Percentiles rank a stretch among this genome's conserved stretches.
These are phyloP conservation scores for Cenchrus fungigraminus DNA, from an alignment of 176 grass and related monocot genomes.

Conservation along the genomic window DNA sequence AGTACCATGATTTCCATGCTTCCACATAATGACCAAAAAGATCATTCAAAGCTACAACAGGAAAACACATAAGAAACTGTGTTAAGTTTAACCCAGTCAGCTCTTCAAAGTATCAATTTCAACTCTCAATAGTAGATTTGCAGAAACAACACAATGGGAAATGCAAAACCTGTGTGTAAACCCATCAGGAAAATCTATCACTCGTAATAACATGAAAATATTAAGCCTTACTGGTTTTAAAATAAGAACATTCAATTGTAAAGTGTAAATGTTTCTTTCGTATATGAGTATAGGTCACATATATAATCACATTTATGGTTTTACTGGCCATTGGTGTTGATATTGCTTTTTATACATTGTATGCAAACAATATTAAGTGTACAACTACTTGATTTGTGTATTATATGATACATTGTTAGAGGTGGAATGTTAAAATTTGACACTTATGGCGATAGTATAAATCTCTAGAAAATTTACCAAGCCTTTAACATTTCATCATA, in stretches of 20 bases:
- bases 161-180: not conserved
- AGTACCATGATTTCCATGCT: conserved; percentile 92
- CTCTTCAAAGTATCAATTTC: not conserved
- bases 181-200: not conserved
- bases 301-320: not conserved
- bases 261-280: not conserved
- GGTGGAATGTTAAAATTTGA: conserved; percentile 7
- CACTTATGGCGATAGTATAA: not conserved
- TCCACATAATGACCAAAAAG: conserved; percentile 90
- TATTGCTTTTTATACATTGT: conserved; percentile 5
- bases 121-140: not conserved
- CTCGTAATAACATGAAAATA: conserved; percentile 12
- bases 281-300: not conserved
- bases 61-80: conserved; percentile 19
- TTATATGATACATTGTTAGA: not conserved
- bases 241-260: not conserved
- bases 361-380: not conserved
- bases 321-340: not conserved
- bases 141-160: not conserved
- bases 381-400: not conserved
- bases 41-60: conserved; percentile 72
- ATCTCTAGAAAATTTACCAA: not conserved
- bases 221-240: not conserved
- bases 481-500: not conserved
- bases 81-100: not conserved